Evolutionary conservation across 306 rosid species (phyloP).

Genomic region (Lathyrus oleraceus): DNA sequence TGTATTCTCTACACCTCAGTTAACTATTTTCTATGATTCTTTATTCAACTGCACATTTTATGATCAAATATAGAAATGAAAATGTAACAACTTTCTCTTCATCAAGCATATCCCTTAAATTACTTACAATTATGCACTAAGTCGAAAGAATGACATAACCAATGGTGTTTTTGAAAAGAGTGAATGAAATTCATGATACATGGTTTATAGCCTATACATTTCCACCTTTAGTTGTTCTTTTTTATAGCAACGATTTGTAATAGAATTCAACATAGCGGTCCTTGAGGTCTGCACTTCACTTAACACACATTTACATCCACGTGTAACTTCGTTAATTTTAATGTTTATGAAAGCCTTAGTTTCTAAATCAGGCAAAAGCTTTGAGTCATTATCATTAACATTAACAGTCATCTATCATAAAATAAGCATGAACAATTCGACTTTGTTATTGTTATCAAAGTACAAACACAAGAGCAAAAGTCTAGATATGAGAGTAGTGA

Average conservation of each 20-base stretch:
- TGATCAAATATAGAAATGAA: too few species aligned
- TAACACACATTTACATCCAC: background rate
- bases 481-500: background rate
- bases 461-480: background rate
- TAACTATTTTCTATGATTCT: too few species aligned
- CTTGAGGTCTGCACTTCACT: too few species aligned
- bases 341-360: background rate
- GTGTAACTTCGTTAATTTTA: background rate
- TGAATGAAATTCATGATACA: background rate
- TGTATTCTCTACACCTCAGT: too few species aligned
- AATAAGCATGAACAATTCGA: background rate
- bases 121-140: too few species aligned
- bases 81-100: too few species aligned
- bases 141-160: too few species aligned
- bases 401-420: background rate
- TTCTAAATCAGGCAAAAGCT: background rate
- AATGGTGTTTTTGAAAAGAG: too few species aligned
- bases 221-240: background rate
- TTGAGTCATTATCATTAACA: background rate
- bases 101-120: too few species aligned
- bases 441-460: background rate
- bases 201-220: background rate
- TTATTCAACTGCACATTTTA: too few species aligned
- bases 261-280: too few species aligned
- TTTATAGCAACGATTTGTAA: background rate